Evolutionary conservation across 2,329 filamentous ascomycete species (phyloP).

Genomic region (Rhynchosporium agropyri): DNA sequence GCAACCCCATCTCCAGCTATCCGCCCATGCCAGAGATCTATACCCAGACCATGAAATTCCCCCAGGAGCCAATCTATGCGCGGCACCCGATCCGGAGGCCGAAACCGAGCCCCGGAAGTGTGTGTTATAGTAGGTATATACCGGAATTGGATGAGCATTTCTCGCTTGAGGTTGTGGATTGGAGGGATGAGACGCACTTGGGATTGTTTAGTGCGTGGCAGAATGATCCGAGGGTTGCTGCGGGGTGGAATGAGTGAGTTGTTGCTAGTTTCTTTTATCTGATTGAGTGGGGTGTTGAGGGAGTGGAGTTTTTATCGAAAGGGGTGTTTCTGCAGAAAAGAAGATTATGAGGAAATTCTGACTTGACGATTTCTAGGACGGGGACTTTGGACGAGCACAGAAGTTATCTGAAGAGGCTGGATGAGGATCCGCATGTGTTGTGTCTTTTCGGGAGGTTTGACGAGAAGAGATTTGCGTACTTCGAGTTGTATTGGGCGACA

Average conservation of each 20-base stretch:
- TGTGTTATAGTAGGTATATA: conserved; percentile 78
- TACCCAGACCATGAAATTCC: conserved; percentile 46
- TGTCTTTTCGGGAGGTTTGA: conserved; percentile 73
- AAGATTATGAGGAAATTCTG: too few relatives aligned
- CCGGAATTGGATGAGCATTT: conserved; percentile 76
- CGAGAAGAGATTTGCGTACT: conserved; percentile 73
- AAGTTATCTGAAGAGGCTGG: conserved; percentile 64
- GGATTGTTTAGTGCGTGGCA: conserved; percentile 78
- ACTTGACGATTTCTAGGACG: conserved; percentile 45
- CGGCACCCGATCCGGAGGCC: conserved; percentile 72
- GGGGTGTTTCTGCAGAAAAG: too few relatives aligned
- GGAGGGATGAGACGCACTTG: conserved; percentile 63
- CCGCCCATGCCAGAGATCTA: conserved; percentile 48
- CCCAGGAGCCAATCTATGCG: conserved; percentile 48
- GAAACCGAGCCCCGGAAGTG: conserved; percentile 70
- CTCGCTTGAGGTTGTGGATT: conserved; percentile 75
- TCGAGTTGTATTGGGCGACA: conserved; percentile 79
- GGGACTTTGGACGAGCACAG: conserved; percentile 75
- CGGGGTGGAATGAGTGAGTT: conserved; percentile 69
- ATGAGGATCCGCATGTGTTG: conserved; percentile 72
- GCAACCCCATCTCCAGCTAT: conserved; percentile 41
- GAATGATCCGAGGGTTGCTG: conserved; percentile 79
- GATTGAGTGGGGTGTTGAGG: too few relatives aligned
- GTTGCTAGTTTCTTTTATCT: too few relatives aligned
- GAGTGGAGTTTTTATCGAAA: too few relatives aligned